Evolutionary conservation across 1,284 basidiomycete genomes (phyloP), one percentile per base, ranked within the genome.

Genomic region (Farysia itapuensis): DNA sequence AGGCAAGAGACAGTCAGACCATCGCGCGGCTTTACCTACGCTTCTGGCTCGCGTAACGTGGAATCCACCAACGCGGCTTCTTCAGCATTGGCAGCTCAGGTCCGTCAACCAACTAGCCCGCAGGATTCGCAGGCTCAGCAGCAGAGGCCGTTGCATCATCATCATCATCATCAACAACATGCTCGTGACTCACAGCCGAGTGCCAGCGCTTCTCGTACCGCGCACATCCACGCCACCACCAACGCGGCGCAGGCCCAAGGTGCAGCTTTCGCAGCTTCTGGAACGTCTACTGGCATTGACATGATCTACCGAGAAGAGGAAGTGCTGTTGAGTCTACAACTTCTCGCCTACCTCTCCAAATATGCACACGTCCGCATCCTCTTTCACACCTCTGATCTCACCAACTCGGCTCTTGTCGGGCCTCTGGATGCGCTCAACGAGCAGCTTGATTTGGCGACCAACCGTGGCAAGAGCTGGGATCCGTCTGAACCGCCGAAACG

Each of bases 321-420:
- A 67, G 91, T 98, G 0, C 80, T 98, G 3, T 83, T 95, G 14
- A 85, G 87, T 19, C 80, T 98, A 13, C 94, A 98, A 78, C 83
- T 98, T 2, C 81, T 98, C 0, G 95, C 95, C 6, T 98, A 98
- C 72, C 81, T 98, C 18, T 92, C 89, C 79, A 98, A 98, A 78
- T 98, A 98, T 75, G 90, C 94, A 0, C 94, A 98, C 77, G 93
- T 98, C 4, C 82, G 94, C n/a, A 86, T 92, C 63, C 89, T 92
- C 5, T 97, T 98, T 77, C 96, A 97, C 78, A 64, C 66, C 20
- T 57, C 70, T 19, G 69, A 74, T 32, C 54, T 72, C 20, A 56
- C 57, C 12, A 46, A 44, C 8, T 35, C 51, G 6, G 56, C 57
- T 30, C 43, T 72, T 20, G 54, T 64, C 39, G 67, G 63, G 7